Percentiles rank a stretch among this genome's conserved stretches.
These are phyloP conservation scores for Aspergillus sp. DNA, from an alignment of 2,329 filamentous ascomycete species.

Conservation along the genomic window DNA sequence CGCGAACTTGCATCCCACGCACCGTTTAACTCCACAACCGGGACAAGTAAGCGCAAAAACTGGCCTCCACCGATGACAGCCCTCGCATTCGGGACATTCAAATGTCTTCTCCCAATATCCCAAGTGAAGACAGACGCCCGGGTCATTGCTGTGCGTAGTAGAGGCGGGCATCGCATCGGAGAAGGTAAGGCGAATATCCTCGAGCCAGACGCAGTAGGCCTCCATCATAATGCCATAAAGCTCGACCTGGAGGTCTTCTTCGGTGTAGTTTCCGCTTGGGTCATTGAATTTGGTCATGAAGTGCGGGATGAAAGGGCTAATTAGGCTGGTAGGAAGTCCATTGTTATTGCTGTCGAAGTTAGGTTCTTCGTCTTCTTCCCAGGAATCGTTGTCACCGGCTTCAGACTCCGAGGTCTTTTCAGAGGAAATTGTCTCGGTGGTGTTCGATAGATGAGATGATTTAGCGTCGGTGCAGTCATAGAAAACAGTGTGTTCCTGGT, in stretches of 20 bases:
- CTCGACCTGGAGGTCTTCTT: conserved; percentile 18
- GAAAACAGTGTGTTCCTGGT: background rate
- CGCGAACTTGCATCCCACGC: conserved; percentile 24
- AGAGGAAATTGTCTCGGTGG: background rate
- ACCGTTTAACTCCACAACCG: conserved; percentile 20
- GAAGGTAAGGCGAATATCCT: conserved; percentile 12
- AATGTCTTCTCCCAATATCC: conserved; percentile 22
- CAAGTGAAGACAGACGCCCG: conserved; percentile 16
- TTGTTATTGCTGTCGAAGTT: background rate
- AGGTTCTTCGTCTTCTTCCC: background rate
- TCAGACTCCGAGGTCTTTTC: background rate
- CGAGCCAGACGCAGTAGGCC: conserved; percentile 19
- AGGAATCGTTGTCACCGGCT: background rate
- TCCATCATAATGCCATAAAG: conserved; percentile 22
- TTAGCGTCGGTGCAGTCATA: background rate
- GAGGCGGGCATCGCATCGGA: conserved; percentile 6
- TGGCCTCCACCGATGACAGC: conserved; percentile 21
- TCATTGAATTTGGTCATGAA: conserved; percentile 19
- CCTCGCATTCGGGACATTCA: conserved; percentile 14
- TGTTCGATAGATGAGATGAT: background rate
- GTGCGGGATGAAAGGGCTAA: conserved; percentile 16
- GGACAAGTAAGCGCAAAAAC: conserved; percentile 23
- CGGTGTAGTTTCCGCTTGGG: conserved; percentile 13
- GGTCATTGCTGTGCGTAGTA: background rate
- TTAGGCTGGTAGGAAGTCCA: background rate